Conservation (phyloP, 2,329 filamentous ascomycete species). For the Sarocladium strictum region DNA sequence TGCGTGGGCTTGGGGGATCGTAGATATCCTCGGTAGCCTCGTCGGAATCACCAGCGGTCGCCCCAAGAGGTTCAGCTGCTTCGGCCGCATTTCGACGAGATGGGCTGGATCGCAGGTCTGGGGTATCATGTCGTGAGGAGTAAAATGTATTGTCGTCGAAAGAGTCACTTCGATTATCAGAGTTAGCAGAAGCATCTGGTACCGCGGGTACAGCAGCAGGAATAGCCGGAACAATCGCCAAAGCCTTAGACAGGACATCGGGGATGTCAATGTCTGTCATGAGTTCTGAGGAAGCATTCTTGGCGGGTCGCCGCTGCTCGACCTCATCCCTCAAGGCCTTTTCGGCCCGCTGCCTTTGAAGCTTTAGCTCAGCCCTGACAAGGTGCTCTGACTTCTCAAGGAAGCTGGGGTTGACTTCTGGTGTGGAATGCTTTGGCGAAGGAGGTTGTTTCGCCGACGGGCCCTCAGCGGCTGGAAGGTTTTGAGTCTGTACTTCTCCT, state of each 20-base stretch:
- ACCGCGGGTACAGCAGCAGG: constrained; percentile 54
- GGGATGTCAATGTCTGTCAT: constrained; percentile 64
- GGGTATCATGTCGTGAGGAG: constrained; percentile 86
- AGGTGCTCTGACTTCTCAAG: constrained; percentile 82
- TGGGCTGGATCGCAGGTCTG: constrained; percentile 27
- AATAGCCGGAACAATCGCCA: constrained; percentile 64
- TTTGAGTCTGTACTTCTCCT: background rate
- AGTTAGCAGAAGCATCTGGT: constrained; percentile 42
- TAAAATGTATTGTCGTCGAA: constrained; percentile 95
- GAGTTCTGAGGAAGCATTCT: constrained; percentile 43
- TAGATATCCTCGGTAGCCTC: constrained; percentile 3
- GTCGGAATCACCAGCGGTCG: background rate
- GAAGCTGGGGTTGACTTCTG: constrained; percentile 75
- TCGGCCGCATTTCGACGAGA: background rate
- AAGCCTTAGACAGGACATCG: constrained; percentile 65
- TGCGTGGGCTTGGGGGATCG: background rate
- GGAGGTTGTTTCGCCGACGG: background rate
- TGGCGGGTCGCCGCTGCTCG: constrained; percentile 50
- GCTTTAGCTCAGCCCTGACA: constrained; percentile 72
- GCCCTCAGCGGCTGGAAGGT: background rate
- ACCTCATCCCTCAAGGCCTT: constrained; percentile 69
- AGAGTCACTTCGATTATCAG: constrained; percentile 67
- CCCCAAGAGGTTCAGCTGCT: background rate
- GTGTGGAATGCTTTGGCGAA: background rate
- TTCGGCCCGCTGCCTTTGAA: constrained; percentile 79